These are phyloP conservation scores for Clavariopsis aquatica DNA, from an alignment of 495 filamentous ascomycete genomes.

Conservation along the genomic window DNA sequence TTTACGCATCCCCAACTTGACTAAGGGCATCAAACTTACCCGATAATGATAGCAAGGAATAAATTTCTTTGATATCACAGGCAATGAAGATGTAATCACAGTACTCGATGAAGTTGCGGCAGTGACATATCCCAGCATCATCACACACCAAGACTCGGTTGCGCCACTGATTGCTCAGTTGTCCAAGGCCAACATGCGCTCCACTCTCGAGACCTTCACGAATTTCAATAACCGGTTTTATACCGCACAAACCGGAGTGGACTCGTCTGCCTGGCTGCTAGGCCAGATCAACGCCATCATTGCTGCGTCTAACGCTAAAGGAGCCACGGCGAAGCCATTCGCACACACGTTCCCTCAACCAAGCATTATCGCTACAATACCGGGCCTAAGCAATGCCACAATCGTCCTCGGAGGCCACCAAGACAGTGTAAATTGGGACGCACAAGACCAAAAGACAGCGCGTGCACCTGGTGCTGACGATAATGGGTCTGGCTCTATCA, in stretches of 20 bases:
- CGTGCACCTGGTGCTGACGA: conserved; percentile 77
- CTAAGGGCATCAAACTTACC: too few species aligned
- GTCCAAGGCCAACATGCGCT: conserved; percentile 70
- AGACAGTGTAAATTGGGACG: conserved; percentile 88
- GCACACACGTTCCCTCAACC: conserved; percentile 82
- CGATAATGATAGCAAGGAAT: conserved; percentile 74
- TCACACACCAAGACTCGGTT: conserved; percentile 63
- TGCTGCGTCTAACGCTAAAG: conserved; percentile 65
- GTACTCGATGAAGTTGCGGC: conserved; percentile 44
- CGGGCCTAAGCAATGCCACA: conserved; percentile 79
- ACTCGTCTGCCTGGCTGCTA: conserved; percentile 88
- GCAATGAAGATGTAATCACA: conserved; percentile 58
- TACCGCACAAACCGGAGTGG: conserved; percentile 77
- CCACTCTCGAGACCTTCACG: conserved; percentile 66
- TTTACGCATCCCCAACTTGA: background rate
- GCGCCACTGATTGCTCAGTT: conserved; percentile 64
- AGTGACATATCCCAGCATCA: conserved; percentile 65
- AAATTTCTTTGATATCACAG: conserved; percentile 94
- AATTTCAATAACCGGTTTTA: conserved; percentile 86
- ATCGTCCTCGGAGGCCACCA: conserved; percentile 75
- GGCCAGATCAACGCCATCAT: conserved; percentile 72
- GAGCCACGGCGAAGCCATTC: conserved; percentile 73
- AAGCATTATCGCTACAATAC: conserved; percentile 88
- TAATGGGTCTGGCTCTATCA: conserved; percentile 73
- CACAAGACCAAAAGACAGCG: conserved; percentile 78